A percentile compares a stretch with the other conserved stretches of the same genome.
Evolutionary conservation across 305 asterid genomes (phyloP).

Genomic region (Lippia alba): DNA sequence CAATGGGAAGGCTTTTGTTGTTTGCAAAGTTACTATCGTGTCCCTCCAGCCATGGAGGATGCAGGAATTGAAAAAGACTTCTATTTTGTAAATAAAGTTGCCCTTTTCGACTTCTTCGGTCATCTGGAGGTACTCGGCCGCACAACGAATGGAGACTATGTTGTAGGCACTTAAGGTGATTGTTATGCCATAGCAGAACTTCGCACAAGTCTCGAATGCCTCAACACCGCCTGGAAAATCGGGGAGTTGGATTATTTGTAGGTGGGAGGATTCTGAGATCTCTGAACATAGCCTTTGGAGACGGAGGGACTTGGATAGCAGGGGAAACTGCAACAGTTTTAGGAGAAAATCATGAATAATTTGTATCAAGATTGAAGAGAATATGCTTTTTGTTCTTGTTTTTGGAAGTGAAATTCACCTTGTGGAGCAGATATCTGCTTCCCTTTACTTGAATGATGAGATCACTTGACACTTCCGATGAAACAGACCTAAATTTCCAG

Average conservation of each 20-base stretch:
- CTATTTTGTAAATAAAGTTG: constrained; percentile 67
- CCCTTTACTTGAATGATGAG: constrained; percentile 72
- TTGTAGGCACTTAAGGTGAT: constrained; percentile 81
- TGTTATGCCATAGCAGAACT: constrained; percentile 89
- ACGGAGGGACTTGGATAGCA: constrained; percentile 72
- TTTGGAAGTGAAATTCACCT: constrained; percentile 43
- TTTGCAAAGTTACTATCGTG: constrained; percentile 64
- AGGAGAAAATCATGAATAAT: neutral
- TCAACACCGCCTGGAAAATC: constrained; percentile 88
- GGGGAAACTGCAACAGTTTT: constrained; percentile 73
- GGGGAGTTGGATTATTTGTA: constrained; percentile 63
- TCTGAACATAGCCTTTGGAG: constrained; percentile 68
- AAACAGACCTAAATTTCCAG: constrained; percentile 57
- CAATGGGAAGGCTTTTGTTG: constrained; percentile 57
- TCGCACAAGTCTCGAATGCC: constrained; percentile 84
- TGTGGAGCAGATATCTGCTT: constrained; percentile 67
- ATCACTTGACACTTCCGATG: constrained; percentile 77
- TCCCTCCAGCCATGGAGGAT: constrained; percentile 88
- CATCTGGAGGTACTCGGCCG: constrained; percentile 86
- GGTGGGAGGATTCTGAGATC: constrained; percentile 51
- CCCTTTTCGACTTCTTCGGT: constrained; percentile 89
- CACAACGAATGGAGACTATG: constrained; percentile 71
- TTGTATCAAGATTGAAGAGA: neutral
- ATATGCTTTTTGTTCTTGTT: neutral
- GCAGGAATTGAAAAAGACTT: constrained; percentile 80